Conservation (phyloP, 208 protist genomes). For the Tritrichomonas foetus region DNA sequence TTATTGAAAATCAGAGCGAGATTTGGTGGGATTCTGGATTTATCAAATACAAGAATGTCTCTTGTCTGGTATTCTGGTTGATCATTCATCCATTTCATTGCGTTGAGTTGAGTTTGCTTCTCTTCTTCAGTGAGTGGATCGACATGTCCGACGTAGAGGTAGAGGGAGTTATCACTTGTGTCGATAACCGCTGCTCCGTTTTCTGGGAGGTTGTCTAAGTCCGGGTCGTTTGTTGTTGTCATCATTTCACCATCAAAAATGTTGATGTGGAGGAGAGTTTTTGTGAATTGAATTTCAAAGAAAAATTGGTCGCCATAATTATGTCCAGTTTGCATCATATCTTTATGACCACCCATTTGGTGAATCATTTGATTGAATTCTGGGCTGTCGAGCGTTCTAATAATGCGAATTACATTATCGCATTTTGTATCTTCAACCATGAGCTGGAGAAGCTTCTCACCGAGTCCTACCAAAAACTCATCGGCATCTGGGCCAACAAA, state of each 20-base stretch:
- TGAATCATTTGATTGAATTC: neutral
- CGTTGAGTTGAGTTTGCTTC: neutral
- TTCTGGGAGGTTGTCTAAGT: neutral
- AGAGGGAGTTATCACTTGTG: neutral
- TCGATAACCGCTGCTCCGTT: neutral
- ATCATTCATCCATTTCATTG: neutral
- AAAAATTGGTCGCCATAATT: slow-evolving; percentile 4
- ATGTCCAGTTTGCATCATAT: neutral
- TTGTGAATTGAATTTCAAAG: slow-evolving; percentile 4
- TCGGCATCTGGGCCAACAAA: neutral
- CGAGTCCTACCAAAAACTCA: neutral
- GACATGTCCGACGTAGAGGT: neutral
- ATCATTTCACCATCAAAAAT: neutral
- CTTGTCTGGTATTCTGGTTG: neutral
- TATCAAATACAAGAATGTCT: neutral
- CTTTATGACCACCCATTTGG: neutral
- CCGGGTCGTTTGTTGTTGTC: neutral
- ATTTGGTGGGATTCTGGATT: neutral
- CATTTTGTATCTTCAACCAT: too few species aligned
- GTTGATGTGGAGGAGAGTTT: neutral
- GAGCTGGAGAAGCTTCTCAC: neutral
- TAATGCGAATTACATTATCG: neutral
- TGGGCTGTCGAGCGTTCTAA: neutral
- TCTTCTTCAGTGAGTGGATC: neutral
- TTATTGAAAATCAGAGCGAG: neutral